Conservation (phyloP, 495 filamentous ascomycete genomes). For the Chlorociboria aeruginascens region DNA sequence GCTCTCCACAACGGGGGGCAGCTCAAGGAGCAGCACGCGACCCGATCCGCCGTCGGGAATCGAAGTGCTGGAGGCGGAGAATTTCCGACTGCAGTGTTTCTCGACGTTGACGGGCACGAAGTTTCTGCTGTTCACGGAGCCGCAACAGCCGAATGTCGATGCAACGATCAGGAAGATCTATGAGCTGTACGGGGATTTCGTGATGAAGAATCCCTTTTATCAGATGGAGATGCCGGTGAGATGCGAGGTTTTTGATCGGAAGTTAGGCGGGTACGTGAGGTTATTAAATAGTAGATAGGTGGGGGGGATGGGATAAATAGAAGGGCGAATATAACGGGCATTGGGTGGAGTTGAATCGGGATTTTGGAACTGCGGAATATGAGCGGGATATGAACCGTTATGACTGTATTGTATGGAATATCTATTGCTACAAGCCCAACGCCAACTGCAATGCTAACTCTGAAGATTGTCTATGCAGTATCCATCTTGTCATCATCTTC, state of each 20-base stretch:
- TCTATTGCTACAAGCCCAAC: conserved; percentile 21
- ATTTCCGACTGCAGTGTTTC: conserved; percentile 91
- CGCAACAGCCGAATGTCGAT: conserved; percentile 78
- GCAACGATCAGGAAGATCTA: conserved; percentile 71
- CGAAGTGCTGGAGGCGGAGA: conserved; percentile 81
- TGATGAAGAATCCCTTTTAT: conserved; percentile 99
- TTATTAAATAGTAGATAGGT: conserved; percentile 35
- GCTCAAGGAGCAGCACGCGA: conserved; percentile 23
- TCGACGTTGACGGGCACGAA: conserved; percentile 89
- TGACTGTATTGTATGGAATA: not conserved
- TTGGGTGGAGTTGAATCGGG: not conserved
- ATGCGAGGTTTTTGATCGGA: conserved; percentile 87
- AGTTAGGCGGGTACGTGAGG: conserved; percentile 60
- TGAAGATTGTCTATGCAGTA: conserved; percentile 41
- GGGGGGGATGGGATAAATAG: not conserved
- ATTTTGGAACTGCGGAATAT: not conserved
- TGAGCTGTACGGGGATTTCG: conserved; percentile 91
- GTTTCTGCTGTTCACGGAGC: conserved; percentile 91
- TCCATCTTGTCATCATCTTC: conserved; percentile 84
- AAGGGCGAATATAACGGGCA: not conserved
- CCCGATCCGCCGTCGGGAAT: conserved; percentile 57
- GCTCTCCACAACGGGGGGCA: conserved; percentile 23
- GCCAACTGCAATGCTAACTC: conserved; percentile 14
- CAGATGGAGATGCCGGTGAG: conserved; percentile 94
- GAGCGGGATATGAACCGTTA: not conserved